Conservation (phyloP, 805 yeast genomes). For the Cyberlindnera suaveolens region DNA sequence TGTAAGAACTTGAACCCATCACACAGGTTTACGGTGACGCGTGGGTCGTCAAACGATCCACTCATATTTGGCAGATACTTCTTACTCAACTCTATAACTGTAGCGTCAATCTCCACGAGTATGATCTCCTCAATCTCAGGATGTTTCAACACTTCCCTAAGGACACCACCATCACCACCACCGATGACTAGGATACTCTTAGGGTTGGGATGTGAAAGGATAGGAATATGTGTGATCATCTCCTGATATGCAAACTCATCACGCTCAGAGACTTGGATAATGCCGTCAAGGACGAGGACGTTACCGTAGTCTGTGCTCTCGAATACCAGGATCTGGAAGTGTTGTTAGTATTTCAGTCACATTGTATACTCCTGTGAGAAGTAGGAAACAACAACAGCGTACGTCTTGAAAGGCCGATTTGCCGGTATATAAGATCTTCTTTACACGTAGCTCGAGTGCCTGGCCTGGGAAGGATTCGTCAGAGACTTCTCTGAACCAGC, state of each 20-base stretch:
- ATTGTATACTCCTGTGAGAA: no score
- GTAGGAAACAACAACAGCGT: background rate
- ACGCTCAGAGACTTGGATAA: slow-evolving; percentile 83
- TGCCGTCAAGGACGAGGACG: slow-evolving; percentile 84
- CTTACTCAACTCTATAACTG: slow-evolving; percentile 66
- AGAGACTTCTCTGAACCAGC: slow-evolving; percentile 79
- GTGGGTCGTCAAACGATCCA: slow-evolving; percentile 51
- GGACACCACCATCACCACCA: slow-evolving; percentile 95
- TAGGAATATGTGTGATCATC: slow-evolving; percentile 78
- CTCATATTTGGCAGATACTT: slow-evolving; percentile 78
- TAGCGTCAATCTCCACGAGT: slow-evolving; percentile 84
- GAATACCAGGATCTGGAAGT: slow-evolving; percentile 46
- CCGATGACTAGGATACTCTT: slow-evolving; percentile 80
- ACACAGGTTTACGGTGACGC: slow-evolving; percentile 58
- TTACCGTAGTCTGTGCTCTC: slow-evolving; percentile 74
- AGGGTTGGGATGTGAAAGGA: slow-evolving; percentile 73
- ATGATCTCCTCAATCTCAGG: slow-evolving; percentile 56
- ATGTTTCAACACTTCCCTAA: slow-evolving; percentile 82
- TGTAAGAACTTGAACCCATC: slow-evolving; percentile 73
- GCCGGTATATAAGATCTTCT: slow-evolving; percentile 57
- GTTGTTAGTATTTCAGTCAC: background rate
- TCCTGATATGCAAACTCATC: slow-evolving; percentile 95
- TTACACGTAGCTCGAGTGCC: slow-evolving; percentile 61
- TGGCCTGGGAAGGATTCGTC: slow-evolving; percentile 83
- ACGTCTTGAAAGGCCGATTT: slow-evolving; percentile 69